Evolutionary conservation across 202 grass and related monocot genomes (phyloP).

Genomic region (Dendrocalamus latiflorus): DNA sequence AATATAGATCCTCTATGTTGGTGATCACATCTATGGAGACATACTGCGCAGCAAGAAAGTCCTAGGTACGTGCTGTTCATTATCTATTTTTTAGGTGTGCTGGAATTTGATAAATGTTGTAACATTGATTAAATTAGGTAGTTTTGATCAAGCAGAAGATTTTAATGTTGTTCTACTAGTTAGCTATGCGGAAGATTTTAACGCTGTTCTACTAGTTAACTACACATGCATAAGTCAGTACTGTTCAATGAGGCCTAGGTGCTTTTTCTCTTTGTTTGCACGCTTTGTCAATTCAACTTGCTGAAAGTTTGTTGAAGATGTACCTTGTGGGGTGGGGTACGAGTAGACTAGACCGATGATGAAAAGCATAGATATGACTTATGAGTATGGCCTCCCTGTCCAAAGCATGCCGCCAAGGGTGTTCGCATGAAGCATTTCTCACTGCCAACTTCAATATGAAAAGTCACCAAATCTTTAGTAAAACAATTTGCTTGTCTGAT

Average conservation of each 20-base stretch:
- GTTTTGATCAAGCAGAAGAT: background rate
- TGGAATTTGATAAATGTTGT: background rate
- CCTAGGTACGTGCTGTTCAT: constrained; percentile 52
- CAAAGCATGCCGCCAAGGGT: too few species aligned
- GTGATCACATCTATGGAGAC: constrained; percentile 97
- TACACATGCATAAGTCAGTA: background rate
- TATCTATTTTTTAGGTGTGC: background rate
- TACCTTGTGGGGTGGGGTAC: too few species aligned
- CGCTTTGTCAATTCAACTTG: background rate
- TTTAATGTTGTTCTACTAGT: background rate
- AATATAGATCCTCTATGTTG: constrained; percentile 88
- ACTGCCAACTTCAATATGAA: background rate
- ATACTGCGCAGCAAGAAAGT: constrained; percentile 99
- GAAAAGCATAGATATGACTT: too few species aligned
- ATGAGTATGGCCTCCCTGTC: too few species aligned
- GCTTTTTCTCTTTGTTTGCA: background rate
- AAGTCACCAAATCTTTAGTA: background rate
- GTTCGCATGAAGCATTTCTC: too few species aligned
- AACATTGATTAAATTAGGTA: background rate
- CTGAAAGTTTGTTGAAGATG: too few species aligned
- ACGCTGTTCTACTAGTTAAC: too few species aligned
- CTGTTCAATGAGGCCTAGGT: background rate
- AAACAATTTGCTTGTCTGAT: background rate
- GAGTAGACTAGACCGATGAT: too few species aligned
- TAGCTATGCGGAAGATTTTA: too few species aligned